phyloP scores from a whole-genome alignment of 2,329 filamentous ascomycete species.

The Phaeoacremonium minimum region DNA sequence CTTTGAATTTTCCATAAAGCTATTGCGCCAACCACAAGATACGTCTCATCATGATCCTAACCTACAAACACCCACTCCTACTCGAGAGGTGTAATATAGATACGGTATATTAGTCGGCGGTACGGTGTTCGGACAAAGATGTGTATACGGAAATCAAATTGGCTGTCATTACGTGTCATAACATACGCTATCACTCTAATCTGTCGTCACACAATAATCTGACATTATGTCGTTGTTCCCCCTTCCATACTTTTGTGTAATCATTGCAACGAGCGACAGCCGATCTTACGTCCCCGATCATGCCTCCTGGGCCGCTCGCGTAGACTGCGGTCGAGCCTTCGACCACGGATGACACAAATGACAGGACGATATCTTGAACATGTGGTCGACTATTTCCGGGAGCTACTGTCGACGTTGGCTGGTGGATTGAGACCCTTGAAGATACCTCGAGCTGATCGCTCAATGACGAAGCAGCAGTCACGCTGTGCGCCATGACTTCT shows the following conservation, averaged over 20 bases:
- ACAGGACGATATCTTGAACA: slow-evolving; percentile 36
- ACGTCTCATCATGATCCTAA: too few relatives aligned
- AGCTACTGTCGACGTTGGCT: slow-evolving; percentile 18
- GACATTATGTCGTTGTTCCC: slow-evolving; percentile 52
- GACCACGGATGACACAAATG: slow-evolving; percentile 42
- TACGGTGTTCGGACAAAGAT: too few relatives aligned
- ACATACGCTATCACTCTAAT: too few relatives aligned
- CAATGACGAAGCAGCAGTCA: too few relatives aligned
- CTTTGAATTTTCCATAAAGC: too few relatives aligned
- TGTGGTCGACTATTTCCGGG: slow-evolving; percentile 36
- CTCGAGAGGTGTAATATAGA: too few relatives aligned
- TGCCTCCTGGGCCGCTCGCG: slow-evolving; percentile 55
- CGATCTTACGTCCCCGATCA: slow-evolving; percentile 53
- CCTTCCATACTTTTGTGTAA: slow-evolving; percentile 50
- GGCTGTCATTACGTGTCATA: too few relatives aligned
- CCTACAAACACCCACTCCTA: too few relatives aligned
- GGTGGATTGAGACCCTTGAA: neutral
- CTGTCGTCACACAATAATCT: slow-evolving; percentile 56
- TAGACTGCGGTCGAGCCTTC: slow-evolving; percentile 50
- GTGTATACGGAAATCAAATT: too few relatives aligned
- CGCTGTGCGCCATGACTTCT: neutral
- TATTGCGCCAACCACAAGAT: too few relatives aligned
- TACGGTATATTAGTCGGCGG: too few relatives aligned
- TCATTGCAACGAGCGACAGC: slow-evolving; percentile 51
- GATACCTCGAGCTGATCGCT: slow-evolving; percentile 9